phyloP scores from a whole-genome alignment of 352 stramenopile genomes.

The Phytophthora ramorum region DNA sequence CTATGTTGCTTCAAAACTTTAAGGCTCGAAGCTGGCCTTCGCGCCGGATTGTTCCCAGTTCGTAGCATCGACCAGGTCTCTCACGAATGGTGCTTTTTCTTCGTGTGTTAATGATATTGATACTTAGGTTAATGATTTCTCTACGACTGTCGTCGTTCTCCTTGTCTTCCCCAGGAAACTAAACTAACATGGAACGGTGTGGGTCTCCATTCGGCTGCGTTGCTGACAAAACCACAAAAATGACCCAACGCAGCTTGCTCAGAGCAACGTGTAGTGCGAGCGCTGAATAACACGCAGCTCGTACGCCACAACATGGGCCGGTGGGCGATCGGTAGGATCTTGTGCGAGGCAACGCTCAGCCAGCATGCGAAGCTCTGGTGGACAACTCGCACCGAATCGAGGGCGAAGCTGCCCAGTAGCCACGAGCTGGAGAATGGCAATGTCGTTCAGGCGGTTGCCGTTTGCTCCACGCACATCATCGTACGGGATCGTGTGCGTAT shows the following conservation, averaged over 20 bases:
- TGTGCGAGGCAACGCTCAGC: constrained; percentile 42
- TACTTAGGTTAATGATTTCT: constrained; percentile 24
- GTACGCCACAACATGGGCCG: constrained; percentile 52
- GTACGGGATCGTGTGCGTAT: constrained; percentile 62
- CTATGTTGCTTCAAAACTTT: not conserved
- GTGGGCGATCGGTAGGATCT: constrained; percentile 44
- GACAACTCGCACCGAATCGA: constrained; percentile 44
- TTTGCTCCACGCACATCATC: constrained; percentile 41
- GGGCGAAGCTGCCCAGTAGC: constrained; percentile 39
- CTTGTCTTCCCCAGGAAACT: not conserved
- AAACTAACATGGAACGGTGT: constrained; percentile 3
- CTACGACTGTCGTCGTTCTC: constrained; percentile 9
- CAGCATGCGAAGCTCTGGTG: constrained; percentile 39
- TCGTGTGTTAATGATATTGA: constrained; percentile 15
- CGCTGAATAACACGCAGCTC: constrained; percentile 42
- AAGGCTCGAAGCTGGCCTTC: not conserved
- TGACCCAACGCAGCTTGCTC: not conserved
- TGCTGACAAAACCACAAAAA: not conserved
- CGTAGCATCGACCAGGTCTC: not conserved
- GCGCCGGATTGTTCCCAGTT: not conserved
- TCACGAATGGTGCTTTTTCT: not conserved
- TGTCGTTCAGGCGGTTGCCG: constrained; percentile 44
- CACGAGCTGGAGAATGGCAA: constrained; percentile 57
- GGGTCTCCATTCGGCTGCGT: not conserved
- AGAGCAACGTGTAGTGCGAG: constrained; percentile 38